Base-by-base conservation (phyloP, 768 basidiomycete species). In the Asterophora parasitica region DNA sequence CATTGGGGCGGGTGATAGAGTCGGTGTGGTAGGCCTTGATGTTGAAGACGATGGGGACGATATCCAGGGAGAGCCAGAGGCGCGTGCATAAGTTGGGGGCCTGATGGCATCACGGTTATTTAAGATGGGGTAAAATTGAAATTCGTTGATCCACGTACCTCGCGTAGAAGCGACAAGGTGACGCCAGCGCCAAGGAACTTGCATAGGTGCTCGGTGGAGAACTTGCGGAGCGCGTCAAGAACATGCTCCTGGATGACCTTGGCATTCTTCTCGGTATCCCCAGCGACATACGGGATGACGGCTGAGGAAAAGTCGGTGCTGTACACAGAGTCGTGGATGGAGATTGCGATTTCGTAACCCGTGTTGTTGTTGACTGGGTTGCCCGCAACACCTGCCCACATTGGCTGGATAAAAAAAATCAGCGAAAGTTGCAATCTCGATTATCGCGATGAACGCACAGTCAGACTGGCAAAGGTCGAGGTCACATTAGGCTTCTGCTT, bases 181-280 rank as follows among this genome's bases (percentile, higher is more conserved):
- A 92, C 76, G 57, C 89, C 89, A 4, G 85, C 84, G 56, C 88
- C 88, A 52, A 91, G 74, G 73, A 92, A 89, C 72, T 91, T 90
- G 77, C 88, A 86, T 17, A 90, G 65, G 62, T 92, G 89, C 55
- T 85, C 83, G 20, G 72, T 68, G 38, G 81, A 80, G 71, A 91
- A 90, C 57, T 80, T 79, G 61, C 80, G 78, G 44, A 92, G 64
- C 9, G 77, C 76, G n/a, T 79, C 67, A 48, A 88, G 59, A 53
- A 90, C 73, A 53, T 81, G 78, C 39, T 65, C 67, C 63, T 85
- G 83, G 61, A 91, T 85, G 17, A 70, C 72, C 45, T 76, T 65
- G 10, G 77, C 74, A 59, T 76, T 85, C 53, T 76, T 75, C 12
- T 78, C 72, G 8, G 78, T 70, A 42, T 77, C 71, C 48, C 73